Conservation (phyloP, 208 protist species). For the Zelonia costaricensis region DNA sequence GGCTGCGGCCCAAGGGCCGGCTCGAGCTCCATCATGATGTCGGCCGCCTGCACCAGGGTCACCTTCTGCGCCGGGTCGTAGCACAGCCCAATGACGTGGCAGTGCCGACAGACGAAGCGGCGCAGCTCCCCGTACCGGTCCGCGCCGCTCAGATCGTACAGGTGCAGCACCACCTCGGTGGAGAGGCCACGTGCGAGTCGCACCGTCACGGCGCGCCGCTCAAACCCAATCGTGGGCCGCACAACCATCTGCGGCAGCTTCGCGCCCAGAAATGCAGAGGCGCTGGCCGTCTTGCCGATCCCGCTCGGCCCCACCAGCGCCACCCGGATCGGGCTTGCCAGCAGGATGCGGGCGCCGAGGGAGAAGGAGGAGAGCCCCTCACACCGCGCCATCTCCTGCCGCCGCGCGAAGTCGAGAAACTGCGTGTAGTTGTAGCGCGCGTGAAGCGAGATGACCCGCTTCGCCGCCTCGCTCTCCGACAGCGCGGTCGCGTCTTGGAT, state of each 20-base stretch:
- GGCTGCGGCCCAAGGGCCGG: constrained; percentile 69
- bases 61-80: constrained; percentile 74
- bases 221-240: constrained; percentile 68
- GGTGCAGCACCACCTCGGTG: constrained; percentile 59
- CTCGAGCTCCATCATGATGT: constrained; percentile 82
- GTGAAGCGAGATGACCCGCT: constrained; percentile 83
- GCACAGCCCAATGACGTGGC: constrained; percentile 77
- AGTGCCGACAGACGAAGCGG: constrained; percentile 71
- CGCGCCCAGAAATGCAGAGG: constrained; percentile 47
- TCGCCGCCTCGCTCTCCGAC: constrained; percentile 62
- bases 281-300: constrained; percentile 74
- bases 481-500: constrained; percentile 51
- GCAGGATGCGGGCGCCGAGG: constrained; percentile 57
- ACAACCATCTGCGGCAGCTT: constrained; percentile 14
- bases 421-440: constrained; percentile 89
- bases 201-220: constrained; percentile 42
- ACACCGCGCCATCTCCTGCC: constrained; percentile 77
- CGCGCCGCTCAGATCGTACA: constrained; percentile 76
- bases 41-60: constrained; percentile 78
- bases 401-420: constrained; percentile 82
- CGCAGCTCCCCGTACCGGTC: constrained; percentile 72
- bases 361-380: constrained; percentile 80
- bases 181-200: constrained; percentile 44
- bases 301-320: constrained; percentile 69
- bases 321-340: constrained; percentile 74